Conservation (phyloP, 257 asterid genomes). For the Rauvolfia tetraphylla region DNA sequence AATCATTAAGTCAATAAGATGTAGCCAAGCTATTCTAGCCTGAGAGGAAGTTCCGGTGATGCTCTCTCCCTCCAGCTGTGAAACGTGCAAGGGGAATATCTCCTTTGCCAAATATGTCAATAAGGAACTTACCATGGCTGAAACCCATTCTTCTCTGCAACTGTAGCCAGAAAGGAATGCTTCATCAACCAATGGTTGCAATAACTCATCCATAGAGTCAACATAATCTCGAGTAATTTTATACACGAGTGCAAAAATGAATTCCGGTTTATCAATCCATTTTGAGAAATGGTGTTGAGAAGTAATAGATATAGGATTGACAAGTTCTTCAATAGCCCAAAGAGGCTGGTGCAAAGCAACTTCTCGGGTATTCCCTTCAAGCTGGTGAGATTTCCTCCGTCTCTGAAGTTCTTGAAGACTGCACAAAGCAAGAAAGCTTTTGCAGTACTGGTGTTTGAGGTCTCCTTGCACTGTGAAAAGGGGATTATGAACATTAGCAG, state of each 20-base stretch:
- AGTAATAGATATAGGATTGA: slow-evolving; percentile 72
- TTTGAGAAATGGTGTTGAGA: slow-evolving; percentile 87
- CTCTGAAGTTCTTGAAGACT: slow-evolving; percentile 89
- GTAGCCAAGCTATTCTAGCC: slow-evolving; percentile 70
- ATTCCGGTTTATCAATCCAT: slow-evolving; percentile 92
- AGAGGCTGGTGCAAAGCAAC: slow-evolving; percentile 71
- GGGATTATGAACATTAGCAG: slow-evolving; percentile 62
- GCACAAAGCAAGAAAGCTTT: slow-evolving; percentile 83
- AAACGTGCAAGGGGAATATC: slow-evolving; percentile 53
- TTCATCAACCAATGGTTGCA: slow-evolving; percentile 93
- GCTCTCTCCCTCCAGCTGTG: slow-evolving; percentile 59
- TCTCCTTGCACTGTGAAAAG: slow-evolving; percentile 76
- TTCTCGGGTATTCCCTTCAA: slow-evolving; percentile 54
- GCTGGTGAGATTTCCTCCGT: slow-evolving; percentile 78
- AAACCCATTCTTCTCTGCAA: slow-evolving; percentile 98
- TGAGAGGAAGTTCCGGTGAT: slow-evolving; percentile 40
- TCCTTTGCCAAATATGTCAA: slow-evolving; percentile 79
- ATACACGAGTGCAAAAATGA: slow-evolving; percentile 78
- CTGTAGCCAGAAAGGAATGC: slow-evolving; percentile 94
- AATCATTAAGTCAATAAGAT: slow-evolving; percentile 83
- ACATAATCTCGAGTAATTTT: slow-evolving; percentile 89
- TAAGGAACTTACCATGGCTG: slow-evolving; percentile 77
- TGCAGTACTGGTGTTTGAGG: slow-evolving; percentile 72
- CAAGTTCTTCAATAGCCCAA: slow-evolving; percentile 98
- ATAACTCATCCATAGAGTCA: slow-evolving; percentile 88